Conservation (phyloP, 257 asterid species). For the Solanum clarkiae region DNA sequence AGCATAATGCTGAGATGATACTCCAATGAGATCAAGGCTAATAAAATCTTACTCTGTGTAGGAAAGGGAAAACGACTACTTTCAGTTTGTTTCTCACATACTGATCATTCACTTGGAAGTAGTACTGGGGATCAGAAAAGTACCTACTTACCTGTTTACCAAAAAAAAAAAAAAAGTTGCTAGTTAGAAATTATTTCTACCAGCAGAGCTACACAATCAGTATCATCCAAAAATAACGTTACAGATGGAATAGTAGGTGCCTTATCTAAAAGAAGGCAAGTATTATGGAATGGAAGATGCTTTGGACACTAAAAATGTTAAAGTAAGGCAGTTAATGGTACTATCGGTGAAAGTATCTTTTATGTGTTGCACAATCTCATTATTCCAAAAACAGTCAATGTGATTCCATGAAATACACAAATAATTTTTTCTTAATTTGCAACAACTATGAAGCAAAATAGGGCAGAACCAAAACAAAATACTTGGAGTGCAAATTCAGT, state of each 20-base stretch:
- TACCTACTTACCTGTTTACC: constrained; percentile 15
- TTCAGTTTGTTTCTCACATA: constrained; percentile 19
- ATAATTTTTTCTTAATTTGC: not conserved
- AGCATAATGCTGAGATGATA: not conserved
- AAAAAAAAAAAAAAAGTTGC: not conserved
- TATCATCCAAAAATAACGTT: not conserved
- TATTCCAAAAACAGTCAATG: not conserved
- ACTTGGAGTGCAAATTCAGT: too few species aligned
- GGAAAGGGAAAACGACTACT: constrained; percentile 18
- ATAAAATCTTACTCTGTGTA: constrained; percentile 10
- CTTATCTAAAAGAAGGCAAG: not conserved
- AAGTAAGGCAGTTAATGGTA: not conserved
- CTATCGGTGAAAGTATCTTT: not conserved
- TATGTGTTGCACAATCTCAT: not conserved
- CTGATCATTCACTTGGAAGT: constrained; percentile 17
- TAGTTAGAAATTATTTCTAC: not conserved
- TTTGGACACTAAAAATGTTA: not conserved
- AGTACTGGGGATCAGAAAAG: constrained; percentile 19
- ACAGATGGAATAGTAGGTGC: not conserved
- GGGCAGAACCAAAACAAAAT: not conserved
- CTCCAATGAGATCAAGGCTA: not conserved
- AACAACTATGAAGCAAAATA: not conserved
- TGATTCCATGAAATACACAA: not conserved
- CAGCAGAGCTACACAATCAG: not conserved
- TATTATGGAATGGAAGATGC: not conserved